Conservation (phyloP, 75 land plant species). For the Pseudotsuga menziesii region DNA sequence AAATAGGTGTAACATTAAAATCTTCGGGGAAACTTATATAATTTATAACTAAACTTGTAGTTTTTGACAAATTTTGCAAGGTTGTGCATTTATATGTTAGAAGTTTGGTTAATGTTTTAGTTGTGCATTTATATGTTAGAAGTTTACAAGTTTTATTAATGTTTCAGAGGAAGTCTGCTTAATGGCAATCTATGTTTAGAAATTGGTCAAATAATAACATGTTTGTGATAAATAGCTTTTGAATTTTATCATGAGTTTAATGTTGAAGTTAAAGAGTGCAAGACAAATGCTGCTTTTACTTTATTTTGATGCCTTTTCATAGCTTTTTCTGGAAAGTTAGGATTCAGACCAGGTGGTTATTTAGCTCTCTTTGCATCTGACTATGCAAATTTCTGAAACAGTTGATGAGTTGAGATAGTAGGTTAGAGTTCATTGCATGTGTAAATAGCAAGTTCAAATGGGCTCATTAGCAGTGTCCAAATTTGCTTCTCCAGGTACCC, state of each 20-base stretch:
- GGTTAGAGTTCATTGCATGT: not conserved
- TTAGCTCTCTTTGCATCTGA: not conserved
- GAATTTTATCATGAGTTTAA: not conserved
- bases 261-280: not conserved
- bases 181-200: not conserved
- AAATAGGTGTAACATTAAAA: too few relatives aligned
- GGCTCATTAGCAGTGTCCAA: not conserved
- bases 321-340: not conserved
- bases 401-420: not conserved
- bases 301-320: not conserved
- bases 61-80: not conserved
- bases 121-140: not conserved
- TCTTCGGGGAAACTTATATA: not conserved
- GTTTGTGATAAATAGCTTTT: not conserved
- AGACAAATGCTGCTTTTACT: not conserved
- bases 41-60: not conserved
- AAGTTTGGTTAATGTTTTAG: too few relatives aligned
- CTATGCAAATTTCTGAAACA: not conserved
- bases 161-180: not conserved
- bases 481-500: conserved; percentile 40
- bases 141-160: too few relatives aligned
- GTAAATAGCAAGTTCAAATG: not conserved
- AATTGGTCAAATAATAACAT: not conserved
- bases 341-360: not conserved
- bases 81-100: not conserved